Evolutionary conservation across 257 asterid species (phyloP), one percentile per base, ranked within the genome.

Genomic region (Euphrasia confusa): DNA sequence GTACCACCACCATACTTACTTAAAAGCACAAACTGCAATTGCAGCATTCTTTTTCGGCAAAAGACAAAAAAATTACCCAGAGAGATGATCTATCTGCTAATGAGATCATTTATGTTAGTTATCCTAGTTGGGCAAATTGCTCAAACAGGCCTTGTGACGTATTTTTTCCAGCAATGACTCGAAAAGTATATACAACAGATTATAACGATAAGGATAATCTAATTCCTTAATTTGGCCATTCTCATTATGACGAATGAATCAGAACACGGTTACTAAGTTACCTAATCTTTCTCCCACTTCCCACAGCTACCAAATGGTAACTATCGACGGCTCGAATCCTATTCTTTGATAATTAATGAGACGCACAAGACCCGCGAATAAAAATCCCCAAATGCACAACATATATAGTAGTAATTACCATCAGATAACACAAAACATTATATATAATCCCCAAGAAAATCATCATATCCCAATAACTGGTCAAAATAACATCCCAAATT

Each of bases 401-500:
- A 55, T 3, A 48, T 15, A 35, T 54, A 28, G 26, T 54, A 28
- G 26, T 10, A 58, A 56, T 57, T 59, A 57, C 67, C 56, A 63
- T 45, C 30, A 37, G 40, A 66, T 37, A 15, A 56, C 32, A 52
- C 42, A 37, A 37, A 7, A 56, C 58, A 10, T 57, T 28, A 61
- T 40, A 48, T 2, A 32, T 17, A 33, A 56, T 68, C 33, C 53
- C 53, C 32, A 45, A 61, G 59, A 10, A 64, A 44, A 53, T 24
- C 58, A 64, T 45, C 33, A 9, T 6, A 58, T 48, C 58, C 10
- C 11, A 21, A 37, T 58, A 60, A 59, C 40, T 44, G 55, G 70
- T 64, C 40, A 64, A 70, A 73, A 40, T 53, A 60, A 56, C 61
- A 40, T 30, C 70, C 37, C 53, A 49, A 53, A 9, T 37, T 37